Conservation (phyloP, 306 rosid species). For the Castanospermum australe region DNA sequence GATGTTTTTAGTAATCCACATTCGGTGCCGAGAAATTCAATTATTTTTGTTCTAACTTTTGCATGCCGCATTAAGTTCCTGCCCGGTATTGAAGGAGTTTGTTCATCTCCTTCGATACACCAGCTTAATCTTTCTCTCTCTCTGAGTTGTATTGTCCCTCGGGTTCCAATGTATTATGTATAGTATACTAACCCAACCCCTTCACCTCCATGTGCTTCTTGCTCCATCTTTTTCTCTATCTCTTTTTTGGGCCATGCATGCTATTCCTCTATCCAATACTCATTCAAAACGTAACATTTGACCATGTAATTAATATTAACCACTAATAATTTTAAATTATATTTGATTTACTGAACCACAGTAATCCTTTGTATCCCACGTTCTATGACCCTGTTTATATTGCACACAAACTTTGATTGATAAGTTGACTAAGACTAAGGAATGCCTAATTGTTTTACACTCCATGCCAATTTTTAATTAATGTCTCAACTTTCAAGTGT, state of each 20-base stretch:
- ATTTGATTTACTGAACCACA: neutral
- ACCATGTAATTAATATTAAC: neutral
- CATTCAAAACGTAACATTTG: neutral
- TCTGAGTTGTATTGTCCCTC: neutral
- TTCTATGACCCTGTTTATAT: neutral
- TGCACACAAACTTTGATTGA: neutral
- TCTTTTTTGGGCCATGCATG: neutral
- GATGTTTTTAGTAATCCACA: neutral
- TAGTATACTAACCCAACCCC: neutral
- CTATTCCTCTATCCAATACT: neutral
- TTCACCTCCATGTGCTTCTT: conserved; percentile 1
- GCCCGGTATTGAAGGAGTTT: conserved; percentile 8
- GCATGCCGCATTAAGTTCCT: conserved; percentile 7
- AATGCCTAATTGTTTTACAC: neutral
- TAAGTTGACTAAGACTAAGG: conserved; percentile 31
- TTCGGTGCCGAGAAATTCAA: neutral
- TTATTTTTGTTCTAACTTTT: neutral
- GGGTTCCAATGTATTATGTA: neutral
- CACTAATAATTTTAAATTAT: neutral
- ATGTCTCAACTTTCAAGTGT: neutral
- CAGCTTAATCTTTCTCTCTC: neutral
- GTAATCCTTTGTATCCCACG: conserved; percentile 18
- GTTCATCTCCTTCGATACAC: neutral
- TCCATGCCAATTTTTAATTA: neutral
- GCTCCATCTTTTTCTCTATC: neutral